These are phyloP conservation scores for Euphorbia celastroides DNA, from an alignment of 441 rosid genomes.

Conservation along the genomic window DNA sequence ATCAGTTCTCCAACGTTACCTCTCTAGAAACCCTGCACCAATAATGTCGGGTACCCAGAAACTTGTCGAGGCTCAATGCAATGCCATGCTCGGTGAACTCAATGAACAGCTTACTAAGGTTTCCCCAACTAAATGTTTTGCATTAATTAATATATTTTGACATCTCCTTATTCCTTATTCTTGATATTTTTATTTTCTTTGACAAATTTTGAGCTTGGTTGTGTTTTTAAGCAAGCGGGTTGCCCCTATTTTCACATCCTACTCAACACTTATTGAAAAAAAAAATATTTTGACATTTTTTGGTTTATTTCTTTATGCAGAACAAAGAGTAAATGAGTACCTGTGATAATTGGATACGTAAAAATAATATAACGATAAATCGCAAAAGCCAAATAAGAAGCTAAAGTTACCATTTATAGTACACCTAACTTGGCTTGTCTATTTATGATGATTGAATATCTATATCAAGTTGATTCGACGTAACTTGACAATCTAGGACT, in stretches of 20 bases:
- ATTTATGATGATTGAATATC: neutral
- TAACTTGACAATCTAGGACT: neutral
- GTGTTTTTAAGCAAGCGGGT: too few relatives aligned
- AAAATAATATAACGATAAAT: too few relatives aligned
- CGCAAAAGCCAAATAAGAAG: neutral
- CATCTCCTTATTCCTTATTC: too few relatives aligned
- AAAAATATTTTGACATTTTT: neutral
- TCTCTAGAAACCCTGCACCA: constrained; percentile 20
- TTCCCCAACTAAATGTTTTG: neutral
- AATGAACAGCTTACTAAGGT: constrained; percentile 47
- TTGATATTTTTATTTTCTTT: too few relatives aligned
- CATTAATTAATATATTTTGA: too few relatives aligned
- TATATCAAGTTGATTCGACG: neutral
- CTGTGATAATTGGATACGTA: neutral
- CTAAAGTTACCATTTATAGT: neutral
- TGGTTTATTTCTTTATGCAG: neutral
- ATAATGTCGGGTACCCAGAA: constrained; percentile 27
- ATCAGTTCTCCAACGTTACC: constrained; percentile 24
- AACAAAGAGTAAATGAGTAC: neutral
- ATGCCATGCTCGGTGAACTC: constrained; percentile 27
- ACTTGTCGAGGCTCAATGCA: constrained; percentile 33
- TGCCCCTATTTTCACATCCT: too few relatives aligned
- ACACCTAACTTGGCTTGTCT: neutral
- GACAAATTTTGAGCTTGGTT: too few relatives aligned
- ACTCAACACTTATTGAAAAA: too few relatives aligned